Evolutionary conservation across 768 basidiomycete genomes (phyloP).

Genomic region (Lactarius trivialis): DNA sequence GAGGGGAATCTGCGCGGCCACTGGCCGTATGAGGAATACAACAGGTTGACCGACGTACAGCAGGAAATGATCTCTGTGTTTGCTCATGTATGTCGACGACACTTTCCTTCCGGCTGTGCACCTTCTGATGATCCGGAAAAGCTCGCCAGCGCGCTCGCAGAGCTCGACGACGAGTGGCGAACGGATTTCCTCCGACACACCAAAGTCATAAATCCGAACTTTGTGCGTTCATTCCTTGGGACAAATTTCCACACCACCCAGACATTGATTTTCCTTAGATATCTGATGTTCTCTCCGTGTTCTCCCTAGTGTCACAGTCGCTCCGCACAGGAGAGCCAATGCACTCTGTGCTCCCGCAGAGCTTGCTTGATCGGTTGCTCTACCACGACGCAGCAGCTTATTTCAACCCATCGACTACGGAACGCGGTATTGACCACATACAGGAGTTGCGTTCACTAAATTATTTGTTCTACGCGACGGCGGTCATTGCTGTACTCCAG

Average conservation of each 20-base stretch:
- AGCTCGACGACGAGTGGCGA: constrained; percentile 40
- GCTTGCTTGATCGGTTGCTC: constrained; percentile 39
- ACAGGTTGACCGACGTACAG: constrained; percentile 36
- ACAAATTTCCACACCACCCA: not conserved
- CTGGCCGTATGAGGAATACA: constrained; percentile 47
- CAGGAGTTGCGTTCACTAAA: constrained; percentile 15
- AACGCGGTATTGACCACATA: constrained; percentile 15
- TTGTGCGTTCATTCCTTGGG: constrained; percentile 32
- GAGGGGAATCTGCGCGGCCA: constrained; percentile 45
- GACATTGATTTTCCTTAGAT: constrained; percentile 26
- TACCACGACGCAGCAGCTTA: constrained; percentile 34
- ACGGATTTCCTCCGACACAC: constrained; percentile 37
- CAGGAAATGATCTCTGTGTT: constrained; percentile 36
- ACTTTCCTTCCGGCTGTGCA: not conserved
- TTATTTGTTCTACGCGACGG: constrained; percentile 21
- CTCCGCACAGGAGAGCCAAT: constrained; percentile 42
- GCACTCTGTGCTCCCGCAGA: constrained; percentile 36
- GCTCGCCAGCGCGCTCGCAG: constrained; percentile 37
- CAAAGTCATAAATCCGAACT: constrained; percentile 48
- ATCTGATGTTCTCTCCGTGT: constrained; percentile 39
- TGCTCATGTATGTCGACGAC: constrained; percentile 31
- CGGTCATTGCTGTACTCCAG: constrained; percentile 20
- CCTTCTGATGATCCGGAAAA: constrained; percentile 18
- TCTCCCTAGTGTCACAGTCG: constrained; percentile 34
- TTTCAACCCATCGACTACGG: not conserved